Conservation (phyloP, 768 basidiomycete species). For the Heimioporus sp. region DNA sequence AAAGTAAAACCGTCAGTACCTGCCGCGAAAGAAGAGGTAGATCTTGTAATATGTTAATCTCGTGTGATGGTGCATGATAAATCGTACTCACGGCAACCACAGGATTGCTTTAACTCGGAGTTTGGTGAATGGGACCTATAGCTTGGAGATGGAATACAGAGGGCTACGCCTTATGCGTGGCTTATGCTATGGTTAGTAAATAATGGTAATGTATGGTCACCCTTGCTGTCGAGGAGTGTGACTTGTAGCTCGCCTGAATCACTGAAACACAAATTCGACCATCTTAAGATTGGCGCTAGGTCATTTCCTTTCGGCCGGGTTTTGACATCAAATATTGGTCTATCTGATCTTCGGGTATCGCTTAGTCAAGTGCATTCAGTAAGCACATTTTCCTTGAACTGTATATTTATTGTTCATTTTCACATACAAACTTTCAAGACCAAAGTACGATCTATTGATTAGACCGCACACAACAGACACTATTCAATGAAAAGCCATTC, state of each 20-base stretch:
- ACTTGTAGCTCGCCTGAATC: not conserved
- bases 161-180: not conserved
- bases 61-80: not conserved
- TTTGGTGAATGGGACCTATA: conserved; percentile 42
- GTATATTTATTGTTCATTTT: too few species aligned
- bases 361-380: too few species aligned
- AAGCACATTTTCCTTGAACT: too few species aligned
- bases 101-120: conserved; percentile 80
- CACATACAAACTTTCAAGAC: too few species aligned
- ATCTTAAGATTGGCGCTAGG: too few species aligned
- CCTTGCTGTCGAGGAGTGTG: not conserved
- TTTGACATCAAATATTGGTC: too few species aligned
- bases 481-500: too few species aligned
- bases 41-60: conserved; percentile 56
- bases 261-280: not conserved
- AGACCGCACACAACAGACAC: too few species aligned
- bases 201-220: not conserved
- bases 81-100: not conserved
- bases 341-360: too few species aligned
- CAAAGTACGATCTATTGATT: too few species aligned
- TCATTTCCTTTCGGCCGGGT: too few species aligned
- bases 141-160: not conserved
- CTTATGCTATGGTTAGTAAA: not conserved
- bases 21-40: conserved; percentile 47
- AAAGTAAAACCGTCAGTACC: conserved; percentile 41